phyloP scores from a whole-genome alignment of 2,329 filamentous ascomycete genomes.

The Aspergillus hortae region DNA sequence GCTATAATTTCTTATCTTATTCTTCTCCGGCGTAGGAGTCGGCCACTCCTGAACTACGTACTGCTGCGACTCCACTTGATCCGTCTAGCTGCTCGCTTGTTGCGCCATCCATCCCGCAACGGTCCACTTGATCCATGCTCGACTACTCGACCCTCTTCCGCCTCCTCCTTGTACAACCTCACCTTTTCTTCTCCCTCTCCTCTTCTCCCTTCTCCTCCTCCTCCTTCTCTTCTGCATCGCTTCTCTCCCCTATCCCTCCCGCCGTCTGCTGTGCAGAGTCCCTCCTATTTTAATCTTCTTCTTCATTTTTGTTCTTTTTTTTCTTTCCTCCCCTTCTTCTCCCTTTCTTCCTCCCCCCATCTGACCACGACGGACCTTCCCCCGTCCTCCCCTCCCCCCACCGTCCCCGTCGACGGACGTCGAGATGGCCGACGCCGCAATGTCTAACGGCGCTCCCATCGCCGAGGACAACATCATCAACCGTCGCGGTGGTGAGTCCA shows the following conservation, averaged over 20 bases:
- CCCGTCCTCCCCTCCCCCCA: conserved; percentile 5
- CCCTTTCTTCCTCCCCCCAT: conserved; percentile 19
- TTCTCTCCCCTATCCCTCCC: neutral
- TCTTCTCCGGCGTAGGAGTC: neutral
- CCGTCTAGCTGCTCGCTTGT: conserved; percentile 12
- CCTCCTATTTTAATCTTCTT: neutral
- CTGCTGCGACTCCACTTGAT: neutral
- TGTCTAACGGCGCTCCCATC: conserved; percentile 42
- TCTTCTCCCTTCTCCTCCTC: conserved; percentile 5
- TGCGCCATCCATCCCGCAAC: conserved; percentile 25
- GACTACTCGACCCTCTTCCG: conserved; percentile 28
- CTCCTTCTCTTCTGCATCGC: conserved; percentile 27
- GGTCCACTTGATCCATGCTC: conserved; percentile 22
- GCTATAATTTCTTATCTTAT: neutral
- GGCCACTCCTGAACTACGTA: neutral
- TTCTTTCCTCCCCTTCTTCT: conserved; percentile 5
- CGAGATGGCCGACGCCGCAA: conserved; percentile 35
- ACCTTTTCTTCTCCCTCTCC: conserved; percentile 16
- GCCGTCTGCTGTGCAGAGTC: conserved; percentile 29
- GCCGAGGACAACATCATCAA: conserved; percentile 96
- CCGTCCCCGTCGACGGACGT: conserved; percentile 18
- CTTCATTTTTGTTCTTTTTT: neutral
- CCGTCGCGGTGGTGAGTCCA: conserved; percentile 87
- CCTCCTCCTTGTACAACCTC: conserved; percentile 24
- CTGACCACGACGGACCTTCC: conserved; percentile 4